phyloP scores from a whole-genome alignment of 768 basidiomycete species.

The Leucocoprinus leucothites region DNA sequence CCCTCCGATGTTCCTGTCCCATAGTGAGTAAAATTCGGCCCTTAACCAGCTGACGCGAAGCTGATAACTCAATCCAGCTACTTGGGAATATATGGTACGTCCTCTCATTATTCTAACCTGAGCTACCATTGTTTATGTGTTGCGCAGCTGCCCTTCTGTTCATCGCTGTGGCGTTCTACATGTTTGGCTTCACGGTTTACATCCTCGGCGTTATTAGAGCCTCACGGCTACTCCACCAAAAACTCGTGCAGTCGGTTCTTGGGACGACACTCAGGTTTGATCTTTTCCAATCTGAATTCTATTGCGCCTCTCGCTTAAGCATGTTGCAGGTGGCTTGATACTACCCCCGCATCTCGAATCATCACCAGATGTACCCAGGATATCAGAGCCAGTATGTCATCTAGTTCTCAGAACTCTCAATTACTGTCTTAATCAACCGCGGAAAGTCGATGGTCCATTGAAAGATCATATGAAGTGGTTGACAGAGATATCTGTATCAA shows the following conservation, averaged over 20 bases:
- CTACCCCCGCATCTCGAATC: slow-evolving; percentile 44
- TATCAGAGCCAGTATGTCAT: slow-evolving; percentile 37
- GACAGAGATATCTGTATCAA: slow-evolving; percentile 26
- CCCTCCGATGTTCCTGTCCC: slow-evolving; percentile 31
- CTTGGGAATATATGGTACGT: slow-evolving; percentile 35
- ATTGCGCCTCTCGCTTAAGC: background rate
- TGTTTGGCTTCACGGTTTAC: slow-evolving; percentile 33
- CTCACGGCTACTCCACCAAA: slow-evolving; percentile 48
- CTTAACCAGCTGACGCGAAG: slow-evolving; percentile 15
- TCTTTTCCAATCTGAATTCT: background rate
- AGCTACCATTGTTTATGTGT: background rate
- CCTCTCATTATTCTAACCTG: background rate
- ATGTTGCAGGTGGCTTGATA: slow-evolving; percentile 38
- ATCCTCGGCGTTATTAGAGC: slow-evolving; percentile 48
- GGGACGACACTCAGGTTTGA: slow-evolving; percentile 57
- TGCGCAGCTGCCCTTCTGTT: slow-evolving; percentile 7
- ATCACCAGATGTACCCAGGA: slow-evolving; percentile 65
- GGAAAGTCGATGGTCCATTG: slow-evolving; percentile 46
- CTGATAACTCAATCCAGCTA: slow-evolving; percentile 32
- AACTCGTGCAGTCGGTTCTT: slow-evolving; percentile 48
- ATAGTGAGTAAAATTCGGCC: slow-evolving; percentile 26
- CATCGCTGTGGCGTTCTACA: slow-evolving; percentile 26
- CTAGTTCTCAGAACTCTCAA: no score
- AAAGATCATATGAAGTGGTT: slow-evolving; percentile 26
- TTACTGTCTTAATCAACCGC: no score